Conservation (phyloP, 805 yeast genomes). For the Spathaspora boniae region DNA sequence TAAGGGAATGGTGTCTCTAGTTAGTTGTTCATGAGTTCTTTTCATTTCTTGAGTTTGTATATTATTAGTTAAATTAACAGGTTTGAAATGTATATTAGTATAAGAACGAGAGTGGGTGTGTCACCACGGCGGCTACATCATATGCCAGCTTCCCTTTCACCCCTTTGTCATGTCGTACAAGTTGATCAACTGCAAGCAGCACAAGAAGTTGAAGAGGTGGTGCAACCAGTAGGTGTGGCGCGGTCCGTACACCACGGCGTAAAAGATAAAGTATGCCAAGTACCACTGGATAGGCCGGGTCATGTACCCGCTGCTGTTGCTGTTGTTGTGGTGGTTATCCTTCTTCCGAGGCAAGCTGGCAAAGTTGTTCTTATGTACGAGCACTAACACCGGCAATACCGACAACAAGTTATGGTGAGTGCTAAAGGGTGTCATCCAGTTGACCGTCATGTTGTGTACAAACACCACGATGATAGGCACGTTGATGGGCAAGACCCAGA, state of each 20-base stretch:
- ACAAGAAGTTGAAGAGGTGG: constrained; percentile 63
- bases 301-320: constrained; percentile 12
- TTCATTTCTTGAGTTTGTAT: constrained; percentile 9
- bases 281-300: constrained; percentile 2
- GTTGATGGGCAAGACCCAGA: constrained; percentile 78
- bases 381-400: constrained; percentile 63
- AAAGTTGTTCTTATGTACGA: constrained; percentile 50
- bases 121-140: too few relatives aligned
- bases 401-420: constrained; percentile 84
- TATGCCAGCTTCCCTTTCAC: too few relatives aligned
- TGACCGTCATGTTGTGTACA: constrained; percentile 70
- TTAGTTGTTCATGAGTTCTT: constrained; percentile 1
- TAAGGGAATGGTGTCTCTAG: constrained; percentile 12
- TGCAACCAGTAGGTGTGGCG: constrained; percentile 85
- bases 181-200: constrained; percentile 45
- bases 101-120: neutral
- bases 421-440: constrained; percentile 80
- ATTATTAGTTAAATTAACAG: constrained; percentile 3
- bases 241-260: constrained; percentile 69
- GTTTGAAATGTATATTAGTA: neutral
- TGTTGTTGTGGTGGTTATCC: constrained; percentile 9
- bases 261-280: constrained; percentile 50
- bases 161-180: constrained; percentile 2
- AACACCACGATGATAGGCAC: constrained; percentile 78
- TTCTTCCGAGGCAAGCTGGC: constrained; percentile 39